Evolutionary conservation across 2,329 filamentous ascomycete genomes (phyloP).

Genomic region (Cadophora malorum): DNA sequence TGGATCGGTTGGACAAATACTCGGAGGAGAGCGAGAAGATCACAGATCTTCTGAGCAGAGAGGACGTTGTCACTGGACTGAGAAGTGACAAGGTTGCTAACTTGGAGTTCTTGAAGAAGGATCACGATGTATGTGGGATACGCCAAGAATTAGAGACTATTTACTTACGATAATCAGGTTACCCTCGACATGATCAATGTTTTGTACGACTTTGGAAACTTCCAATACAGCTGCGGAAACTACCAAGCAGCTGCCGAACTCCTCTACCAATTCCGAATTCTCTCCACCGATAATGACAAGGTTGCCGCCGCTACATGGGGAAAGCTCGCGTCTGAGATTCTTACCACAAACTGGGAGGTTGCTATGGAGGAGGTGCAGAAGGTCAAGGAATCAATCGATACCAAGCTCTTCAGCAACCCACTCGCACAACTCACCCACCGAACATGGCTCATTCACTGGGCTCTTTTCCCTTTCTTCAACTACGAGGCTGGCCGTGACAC

Average conservation of each 20-base stretch:
- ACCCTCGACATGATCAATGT: conserved; percentile 95
- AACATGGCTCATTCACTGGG: conserved; percentile 98
- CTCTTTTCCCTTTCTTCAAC: conserved; percentile 99
- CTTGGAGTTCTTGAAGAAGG: conserved; percentile 96
- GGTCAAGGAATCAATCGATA: conserved; percentile 91
- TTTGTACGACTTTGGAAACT: conserved; percentile 94
- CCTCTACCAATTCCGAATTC: conserved; percentile 96
- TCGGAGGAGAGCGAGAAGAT: conserved; percentile 91
- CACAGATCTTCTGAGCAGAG: conserved; percentile 81
- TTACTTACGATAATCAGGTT: conserved; percentile 57
- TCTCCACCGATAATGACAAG: conserved; percentile 98
- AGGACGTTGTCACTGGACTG: conserved; percentile 89
- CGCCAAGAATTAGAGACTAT: conserved; percentile 12
- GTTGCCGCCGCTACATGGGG: conserved; percentile 96
- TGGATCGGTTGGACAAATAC: conserved; percentile 81
- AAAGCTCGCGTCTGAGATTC: conserved; percentile 94
- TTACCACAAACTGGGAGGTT: conserved; percentile 93
- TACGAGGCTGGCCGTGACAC: conserved; percentile 88
- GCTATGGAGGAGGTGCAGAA: conserved; percentile 91
- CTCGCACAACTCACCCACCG: conserved; percentile 95
- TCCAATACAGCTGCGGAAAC: conserved; percentile 97
- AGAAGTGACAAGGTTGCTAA: conserved; percentile 98
- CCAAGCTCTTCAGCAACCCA: conserved; percentile 93
- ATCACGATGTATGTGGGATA: conserved; percentile 74
- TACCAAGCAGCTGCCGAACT: conserved; percentile 90